Evolutionary conservation across 2,329 filamentous ascomycete genomes (phyloP), one percentile per base, ranked within the genome.

Genomic region (Diaporthe australafricana): DNA sequence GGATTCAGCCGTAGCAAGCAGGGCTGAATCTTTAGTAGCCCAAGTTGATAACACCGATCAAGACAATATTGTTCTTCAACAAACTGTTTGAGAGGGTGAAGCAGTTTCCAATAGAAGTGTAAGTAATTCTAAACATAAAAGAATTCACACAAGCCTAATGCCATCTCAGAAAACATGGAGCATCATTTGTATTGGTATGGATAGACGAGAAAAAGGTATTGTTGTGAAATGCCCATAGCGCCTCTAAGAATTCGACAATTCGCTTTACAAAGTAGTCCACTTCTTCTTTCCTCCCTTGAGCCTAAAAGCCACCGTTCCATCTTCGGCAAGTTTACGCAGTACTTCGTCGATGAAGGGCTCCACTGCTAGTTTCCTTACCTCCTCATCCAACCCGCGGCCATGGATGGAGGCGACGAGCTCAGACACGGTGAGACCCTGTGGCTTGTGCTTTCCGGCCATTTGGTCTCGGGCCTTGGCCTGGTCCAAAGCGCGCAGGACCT

Each of bases 321-420:
- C 84, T 52, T 81, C 83, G 0, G 83, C 82, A 57, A 87, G 73
- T 75, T 86, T 86, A 35, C 79, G 60, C 40, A 86, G 70, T 0
- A 85, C 79, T 75, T 86, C 82, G 0, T 80, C 77, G n/a, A 81
- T 81, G 57, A 85, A 84, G 0, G 85, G 84, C 73, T 85, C 84
- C 6, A 86, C 30, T 0, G 82, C 84, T 74, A 79, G 62, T 12
- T 78, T 75, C 0, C 81, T 70, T 0, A 83, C 79, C 20, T 79
- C 74, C n/a, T 80, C 77, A 63, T 83, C 80, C 42, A 84, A 27
- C 1, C 72, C 70, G 1, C 77, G 76, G 0, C 86, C 86, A 72
- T 88, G 80, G 17, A 88, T 81, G 4, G 73, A 73, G 2, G 75
- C 75, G 1, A 87, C 86, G 14, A 89, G 77, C 38, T 87, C 77